Conservation (phyloP, 106 monocot genomes). For the Xerophyta viscosa region DNA sequence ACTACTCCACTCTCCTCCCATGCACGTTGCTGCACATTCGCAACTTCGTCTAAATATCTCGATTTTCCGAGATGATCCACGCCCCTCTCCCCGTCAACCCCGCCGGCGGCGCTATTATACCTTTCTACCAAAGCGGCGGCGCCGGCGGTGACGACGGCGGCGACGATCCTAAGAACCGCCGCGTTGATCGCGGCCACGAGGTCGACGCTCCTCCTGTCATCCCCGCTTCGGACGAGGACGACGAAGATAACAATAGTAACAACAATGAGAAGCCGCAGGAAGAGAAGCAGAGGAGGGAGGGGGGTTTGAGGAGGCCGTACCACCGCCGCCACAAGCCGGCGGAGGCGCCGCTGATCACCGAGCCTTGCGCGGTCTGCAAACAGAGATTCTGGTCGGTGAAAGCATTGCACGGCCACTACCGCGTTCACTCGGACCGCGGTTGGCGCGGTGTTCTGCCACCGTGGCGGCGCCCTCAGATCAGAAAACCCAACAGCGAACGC, state of each 20-base stretch:
- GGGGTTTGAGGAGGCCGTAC: too few species aligned
- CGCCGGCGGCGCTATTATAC: not conserved
- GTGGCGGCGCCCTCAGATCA: not conserved
- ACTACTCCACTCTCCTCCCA: not conserved
- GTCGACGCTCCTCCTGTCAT: not conserved
- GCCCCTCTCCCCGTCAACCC: not conserved
- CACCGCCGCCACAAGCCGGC: not conserved
- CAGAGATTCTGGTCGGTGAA: not conserved
- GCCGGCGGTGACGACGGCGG: not conserved
- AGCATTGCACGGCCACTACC: constrained; percentile 1
- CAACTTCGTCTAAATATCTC: too few species aligned
- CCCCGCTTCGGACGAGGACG: not conserved
- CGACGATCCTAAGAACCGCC: not conserved
- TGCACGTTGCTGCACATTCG: not conserved
- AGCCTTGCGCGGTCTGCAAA: not conserved
- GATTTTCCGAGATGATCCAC: too few species aligned
- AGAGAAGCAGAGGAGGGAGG: too few species aligned
- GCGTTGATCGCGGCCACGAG: not conserved
- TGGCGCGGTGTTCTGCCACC: constrained; percentile 1
- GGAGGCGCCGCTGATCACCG: not conserved
- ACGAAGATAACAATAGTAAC: too few species aligned
- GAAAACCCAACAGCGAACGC: not conserved
- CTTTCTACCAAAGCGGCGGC: not conserved
- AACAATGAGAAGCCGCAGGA: too few species aligned
- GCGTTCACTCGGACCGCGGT: not conserved